These are phyloP conservation scores for Bondarzewia mesenterica DNA, from an alignment of 1,284 basidiomycete genomes.

Conservation along the genomic window DNA sequence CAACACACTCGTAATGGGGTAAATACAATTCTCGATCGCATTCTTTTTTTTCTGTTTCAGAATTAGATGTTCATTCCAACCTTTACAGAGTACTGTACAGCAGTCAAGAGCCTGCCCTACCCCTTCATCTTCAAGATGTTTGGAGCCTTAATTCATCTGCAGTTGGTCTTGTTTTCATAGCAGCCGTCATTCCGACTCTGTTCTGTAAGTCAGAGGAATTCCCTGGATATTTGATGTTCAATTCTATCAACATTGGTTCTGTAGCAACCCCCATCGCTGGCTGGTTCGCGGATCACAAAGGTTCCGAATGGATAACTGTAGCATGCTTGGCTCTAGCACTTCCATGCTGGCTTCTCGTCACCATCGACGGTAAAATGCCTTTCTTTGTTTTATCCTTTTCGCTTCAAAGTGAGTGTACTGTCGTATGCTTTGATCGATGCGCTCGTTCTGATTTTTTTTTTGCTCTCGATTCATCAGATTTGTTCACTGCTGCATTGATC, in stretches of 20 bases:
- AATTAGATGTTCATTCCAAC: background rate
- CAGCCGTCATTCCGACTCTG: conserved; percentile 59
- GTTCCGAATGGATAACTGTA: conserved; percentile 49
- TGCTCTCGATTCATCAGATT: conserved; percentile 29
- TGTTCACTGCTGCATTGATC: conserved; percentile 49
- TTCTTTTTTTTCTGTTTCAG: background rate
- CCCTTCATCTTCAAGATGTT: conserved; percentile 51
- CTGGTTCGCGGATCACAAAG: conserved; percentile 51
- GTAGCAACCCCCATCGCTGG: conserved; percentile 58
- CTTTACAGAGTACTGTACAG: conserved; percentile 40
- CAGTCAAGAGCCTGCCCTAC: conserved; percentile 56
- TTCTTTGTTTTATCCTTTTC: conserved; percentile 57
- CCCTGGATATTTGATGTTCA: background rate
- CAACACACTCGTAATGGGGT: background rate
- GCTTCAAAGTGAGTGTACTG: background rate
- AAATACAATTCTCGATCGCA: background rate
- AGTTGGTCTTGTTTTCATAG: conserved; percentile 68
- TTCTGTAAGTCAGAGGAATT: conserved; percentile 33
- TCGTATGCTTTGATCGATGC: too few relatives aligned
- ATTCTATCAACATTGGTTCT: conserved; percentile 5
- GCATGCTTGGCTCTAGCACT: conserved; percentile 43
- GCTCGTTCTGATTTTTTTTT: background rate
- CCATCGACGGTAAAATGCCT: conserved; percentile 41
- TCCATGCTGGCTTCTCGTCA: conserved; percentile 62
- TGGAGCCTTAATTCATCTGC: conserved; percentile 55